Conservation (phyloP, 129 eudicot species). For the Artemisia argyi region DNA sequence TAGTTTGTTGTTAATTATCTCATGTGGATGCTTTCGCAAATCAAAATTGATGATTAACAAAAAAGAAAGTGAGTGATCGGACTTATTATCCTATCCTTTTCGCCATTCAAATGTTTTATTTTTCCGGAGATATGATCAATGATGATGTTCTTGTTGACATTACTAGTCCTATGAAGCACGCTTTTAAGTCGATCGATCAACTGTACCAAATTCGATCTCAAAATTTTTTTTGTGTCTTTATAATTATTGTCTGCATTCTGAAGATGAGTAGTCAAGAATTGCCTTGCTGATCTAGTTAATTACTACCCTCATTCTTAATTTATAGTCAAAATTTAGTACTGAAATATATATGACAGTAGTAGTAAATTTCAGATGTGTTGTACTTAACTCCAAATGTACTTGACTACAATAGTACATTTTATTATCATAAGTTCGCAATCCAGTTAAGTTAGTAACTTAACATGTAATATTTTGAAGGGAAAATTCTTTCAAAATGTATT, state of each 20-base stretch:
- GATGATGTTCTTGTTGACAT: slow-evolving; percentile 20
- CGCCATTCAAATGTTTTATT: no score
- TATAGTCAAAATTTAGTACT: not conserved
- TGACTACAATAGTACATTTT: not conserved
- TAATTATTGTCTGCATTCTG: not conserved
- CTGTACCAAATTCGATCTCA: not conserved
- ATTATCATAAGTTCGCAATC: not conserved
- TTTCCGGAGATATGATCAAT: not conserved
- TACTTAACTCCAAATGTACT: slow-evolving; percentile 3
- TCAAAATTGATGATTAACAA: not conserved
- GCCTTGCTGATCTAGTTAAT: slow-evolving; percentile 5
- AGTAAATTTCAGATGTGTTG: slow-evolving; percentile 7
- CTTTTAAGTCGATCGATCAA: not conserved
- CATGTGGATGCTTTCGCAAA: slow-evolving; percentile 5
- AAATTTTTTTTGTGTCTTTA: slow-evolving; percentile 11
- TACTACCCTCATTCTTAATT: slow-evolving; percentile 1
- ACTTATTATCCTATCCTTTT: not conserved
- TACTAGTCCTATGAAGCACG: not conserved
- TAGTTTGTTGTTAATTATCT: not conserved
- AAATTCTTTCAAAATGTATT: no score
- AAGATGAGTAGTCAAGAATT: slow-evolving; percentile 8
- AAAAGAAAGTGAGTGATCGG: not conserved
- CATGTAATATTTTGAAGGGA: not conserved
- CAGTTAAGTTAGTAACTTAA: not conserved
- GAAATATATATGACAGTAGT: slow-evolving; percentile 8